Base-by-base conservation (phyloP, 352 stramenopile genomes). In the Phytophthora sp. region DNA sequence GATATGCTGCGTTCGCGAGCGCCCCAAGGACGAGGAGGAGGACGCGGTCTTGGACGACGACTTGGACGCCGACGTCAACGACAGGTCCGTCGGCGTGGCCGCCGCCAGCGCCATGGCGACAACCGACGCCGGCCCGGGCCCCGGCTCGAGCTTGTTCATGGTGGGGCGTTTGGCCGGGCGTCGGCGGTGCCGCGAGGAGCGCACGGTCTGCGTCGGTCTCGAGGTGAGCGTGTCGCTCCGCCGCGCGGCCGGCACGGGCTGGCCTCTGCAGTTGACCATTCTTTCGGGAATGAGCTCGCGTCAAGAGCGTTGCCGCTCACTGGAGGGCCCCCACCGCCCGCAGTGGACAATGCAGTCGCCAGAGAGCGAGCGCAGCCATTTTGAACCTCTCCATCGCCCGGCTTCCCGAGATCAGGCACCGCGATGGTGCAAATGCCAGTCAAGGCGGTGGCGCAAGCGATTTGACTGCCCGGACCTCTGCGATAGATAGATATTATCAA, bases 241-340 rank as follows among this genome's bases (percentile, higher is more conserved):
- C 28, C 43, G 44, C 15, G 39, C 43, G 39, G 24, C 34, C 41
- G 32, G 48, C 38, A 32, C 21, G 5, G 50, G 63, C 31, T 72
- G 63, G 23, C 58, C 64, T 69, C 51, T 64, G 58, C 64, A 69
- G 64, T 69, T 72, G 12, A 69, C 51, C 64, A 72, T 72, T 28
- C 45, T 68, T 68, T 59, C 38, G 23, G 3, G 37, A 68, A 69
- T 72, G 57, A 18, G 2, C 9, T n/a, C 10, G 34, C 13, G 15
- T 41, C 34, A 17, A 21, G n/a, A n/a, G n/a, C n/a, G n/a, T n/a
- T n/a, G n/a, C n/a, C n/a, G n/a, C n/a, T n/a, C n/a, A n/a, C n/a
- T n/a, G n/a, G n/a, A n/a, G n/a, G n/a, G n/a, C n/a, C n/a, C n/a
- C n/a, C n/a, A n/a, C n/a, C n/a, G n/a, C n/a, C n/a, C n/a, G n/a